Evolutionary conservation across 306 rosid genomes (phyloP).

Genomic region (cucumber (Cucumis sativus)): Cucumber_9930_V3 NC_026660.2:19090501-19091000

Average conservation of each 20-base stretch:
- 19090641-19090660: neutral
- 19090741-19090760: constrained; percentile 6
- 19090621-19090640: neutral
- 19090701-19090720: neutral
- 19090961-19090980: constrained; percentile 9
- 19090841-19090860: constrained; percentile 22
- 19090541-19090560: neutral
- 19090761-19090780: neutral
- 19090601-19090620: neutral
- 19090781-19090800: neutral
- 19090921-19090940: constrained; percentile 21
- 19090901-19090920: neutral
- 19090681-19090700: neutral
- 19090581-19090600: neutral
- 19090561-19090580: neutral
- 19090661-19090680: neutral
- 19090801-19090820: neutral
- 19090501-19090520: neutral
- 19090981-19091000: constrained; percentile 26
- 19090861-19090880: constrained; percentile 46
- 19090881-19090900: constrained; percentile 35
- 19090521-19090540: neutral
- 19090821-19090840: constrained; percentile 45
- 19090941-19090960: neutral
- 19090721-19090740: neutral